Base-by-base conservation (phyloP, 176 grass and related monocot genomes). In the Triticum turgidum region DNA sequence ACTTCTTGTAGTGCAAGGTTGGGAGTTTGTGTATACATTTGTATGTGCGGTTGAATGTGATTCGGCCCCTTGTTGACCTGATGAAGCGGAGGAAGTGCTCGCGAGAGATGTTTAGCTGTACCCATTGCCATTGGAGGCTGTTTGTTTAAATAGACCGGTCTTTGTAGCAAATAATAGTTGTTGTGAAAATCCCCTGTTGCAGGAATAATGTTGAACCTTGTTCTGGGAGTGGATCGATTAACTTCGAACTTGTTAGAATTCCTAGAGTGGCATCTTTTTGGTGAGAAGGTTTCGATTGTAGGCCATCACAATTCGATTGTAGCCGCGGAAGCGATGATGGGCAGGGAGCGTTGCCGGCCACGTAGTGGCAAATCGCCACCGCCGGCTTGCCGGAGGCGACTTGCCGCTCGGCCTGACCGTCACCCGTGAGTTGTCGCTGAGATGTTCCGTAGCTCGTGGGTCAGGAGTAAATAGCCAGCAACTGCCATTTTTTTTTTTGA, bases 1-100 rank as follows among this genome's bases (percentile, higher is more conserved):
- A 98, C 84, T 98, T 98, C 58, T 67, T 98, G 20, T 98, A 93
- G 91, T 24, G 10, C 42, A 89, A 10, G 69, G 21, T 65, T 78
- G n/a, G 3, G 44, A 77, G 15, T 21, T 11, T 78, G 32, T 78
- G n/a, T 72, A 54, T 58, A 66, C 11, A 79, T 65, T 29, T 77
- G 42, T 77, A 54, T 54, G 34, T 34, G 61, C 3, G 58, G 41
- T 73, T 80, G 56, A 45, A 72, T 89, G 25, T 77, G 32, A 52
- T 69, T n/a, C 65, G 58, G 14, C 18, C 45, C 24, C 68, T 27
- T 54, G 27, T 69, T 39, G n/a, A 56, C 70, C 47, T 68, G 76
- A 24, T 65, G 24, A 67, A 58, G 32, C 47, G 18, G 51, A 24
- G 29, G 30, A 38, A 38, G 25, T 82, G 79, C 37, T 73, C 5